phyloP scores from a whole-genome alignment of 768 basidiomycete genomes.

The Sporobolomyces roseus region DNA sequence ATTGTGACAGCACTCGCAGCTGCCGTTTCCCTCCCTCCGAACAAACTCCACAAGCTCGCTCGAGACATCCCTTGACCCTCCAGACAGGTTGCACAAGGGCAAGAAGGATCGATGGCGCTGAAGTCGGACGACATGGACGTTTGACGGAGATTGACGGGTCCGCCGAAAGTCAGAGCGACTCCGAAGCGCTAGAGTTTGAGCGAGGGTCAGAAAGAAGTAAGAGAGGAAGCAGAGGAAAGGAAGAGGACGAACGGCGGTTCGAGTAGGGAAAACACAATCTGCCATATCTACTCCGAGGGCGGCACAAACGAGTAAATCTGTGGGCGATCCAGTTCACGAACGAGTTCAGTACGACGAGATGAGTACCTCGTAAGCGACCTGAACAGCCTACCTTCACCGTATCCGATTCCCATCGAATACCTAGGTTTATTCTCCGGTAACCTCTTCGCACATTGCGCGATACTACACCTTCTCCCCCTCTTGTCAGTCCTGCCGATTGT shows the following conservation, averaged over 20 bases:
- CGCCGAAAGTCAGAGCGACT: conserved; percentile 74
- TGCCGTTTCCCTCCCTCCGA: conserved; percentile 73
- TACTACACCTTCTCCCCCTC: conserved; percentile 49
- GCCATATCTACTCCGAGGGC: conserved; percentile 94
- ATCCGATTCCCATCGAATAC: conserved; percentile 89
- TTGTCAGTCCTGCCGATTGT: neutral
- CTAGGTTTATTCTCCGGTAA: conserved; percentile 77
- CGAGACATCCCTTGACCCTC: conserved; percentile 58
- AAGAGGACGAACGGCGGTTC: conserved; percentile 58
- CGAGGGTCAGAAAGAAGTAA: neutral
- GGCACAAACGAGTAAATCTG: conserved; percentile 82
- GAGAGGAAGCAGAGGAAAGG: neutral
- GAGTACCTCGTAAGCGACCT: no score
- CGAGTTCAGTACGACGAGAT: neutral
- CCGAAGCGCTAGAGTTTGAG: conserved; percentile 61
- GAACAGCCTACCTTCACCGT: conserved; percentile 78
- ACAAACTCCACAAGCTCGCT: conserved; percentile 69
- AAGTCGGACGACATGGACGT: conserved; percentile 69
- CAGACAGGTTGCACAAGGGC: conserved; percentile 81
- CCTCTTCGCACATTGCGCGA: conserved; percentile 73
- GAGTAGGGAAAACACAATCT: conserved; percentile 88
- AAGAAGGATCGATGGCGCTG: conserved; percentile 65
- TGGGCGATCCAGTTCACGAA: neutral
- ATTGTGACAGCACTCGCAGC: conserved; percentile 63
- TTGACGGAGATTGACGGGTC: conserved; percentile 75